phyloP scores from a whole-genome alignment of 352 stramenopile species.

The Globisporangium apiculatum region DNA sequence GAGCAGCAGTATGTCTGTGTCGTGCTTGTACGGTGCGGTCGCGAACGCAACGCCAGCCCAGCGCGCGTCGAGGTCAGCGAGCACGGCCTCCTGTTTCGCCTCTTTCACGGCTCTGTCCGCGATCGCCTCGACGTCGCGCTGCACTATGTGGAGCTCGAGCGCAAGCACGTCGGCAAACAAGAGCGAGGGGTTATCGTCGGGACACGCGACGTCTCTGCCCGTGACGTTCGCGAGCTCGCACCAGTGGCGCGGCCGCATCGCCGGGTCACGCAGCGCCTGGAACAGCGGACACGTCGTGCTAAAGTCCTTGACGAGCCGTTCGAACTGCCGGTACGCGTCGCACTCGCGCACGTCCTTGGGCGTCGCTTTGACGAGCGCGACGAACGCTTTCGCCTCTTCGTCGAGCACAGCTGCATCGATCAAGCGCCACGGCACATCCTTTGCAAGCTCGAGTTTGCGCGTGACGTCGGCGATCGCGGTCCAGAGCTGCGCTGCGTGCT shows the following conservation, averaged over 20 bases:
- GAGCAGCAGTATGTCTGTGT: conserved; percentile 77
- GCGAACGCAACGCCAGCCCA: conserved; percentile 71
- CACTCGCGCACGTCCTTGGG: conserved; percentile 87
- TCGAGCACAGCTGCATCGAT: conserved; percentile 90
- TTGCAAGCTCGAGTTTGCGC: conserved; percentile 82
- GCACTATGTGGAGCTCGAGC: conserved; percentile 71
- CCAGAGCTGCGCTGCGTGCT: conserved; percentile 81
- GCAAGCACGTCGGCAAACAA: conserved; percentile 80
- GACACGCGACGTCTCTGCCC: conserved; percentile 49
- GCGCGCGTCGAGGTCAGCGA: conserved; percentile 70
- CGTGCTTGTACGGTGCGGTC: conserved; percentile 82
- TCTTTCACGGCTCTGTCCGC: conserved; percentile 89
- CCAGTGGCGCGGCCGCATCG: conserved; percentile 72
- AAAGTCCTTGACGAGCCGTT: conserved; percentile 69
- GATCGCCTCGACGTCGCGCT: conserved; percentile 87
- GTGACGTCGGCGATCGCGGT: conserved; percentile 81
- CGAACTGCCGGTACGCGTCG: conserved; percentile 88
- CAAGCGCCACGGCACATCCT: conserved; percentile 89
- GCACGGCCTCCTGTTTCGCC: conserved; percentile 82
- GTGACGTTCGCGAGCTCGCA: conserved; percentile 54
- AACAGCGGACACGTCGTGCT: conserved; percentile 72
- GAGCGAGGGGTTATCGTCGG: conserved; percentile 55
- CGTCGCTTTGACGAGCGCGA: conserved; percentile 85
- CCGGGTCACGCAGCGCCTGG: conserved; percentile 67
- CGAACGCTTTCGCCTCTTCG: conserved; percentile 88